These are phyloP conservation scores for Nannochloropsis gaditana DNA, from an alignment of 108 stramenopile species.

Conservation along the genomic window DNA sequence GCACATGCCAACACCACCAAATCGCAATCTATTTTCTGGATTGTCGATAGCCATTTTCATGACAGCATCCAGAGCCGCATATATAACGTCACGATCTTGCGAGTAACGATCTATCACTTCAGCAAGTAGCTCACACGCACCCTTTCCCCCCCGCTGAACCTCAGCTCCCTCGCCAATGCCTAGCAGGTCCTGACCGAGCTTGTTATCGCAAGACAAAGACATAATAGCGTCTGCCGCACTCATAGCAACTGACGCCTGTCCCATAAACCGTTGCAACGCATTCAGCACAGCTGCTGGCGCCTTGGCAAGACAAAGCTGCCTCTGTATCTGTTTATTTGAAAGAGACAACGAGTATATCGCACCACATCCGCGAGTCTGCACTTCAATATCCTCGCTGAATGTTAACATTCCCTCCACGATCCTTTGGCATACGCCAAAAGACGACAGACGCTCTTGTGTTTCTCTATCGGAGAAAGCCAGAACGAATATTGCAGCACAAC, in stretches of 20 bases:
- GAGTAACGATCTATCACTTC: background rate
- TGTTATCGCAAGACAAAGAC: slow-evolving; percentile 14
- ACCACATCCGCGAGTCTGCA: background rate
- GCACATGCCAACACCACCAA: background rate
- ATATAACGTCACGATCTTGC: slow-evolving; percentile 10
- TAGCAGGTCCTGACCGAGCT: background rate
- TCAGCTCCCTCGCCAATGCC: background rate
- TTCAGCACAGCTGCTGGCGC: background rate
- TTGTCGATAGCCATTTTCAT: background rate
- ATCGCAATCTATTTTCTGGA: background rate
- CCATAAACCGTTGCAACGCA: background rate
- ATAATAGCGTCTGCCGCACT: background rate
- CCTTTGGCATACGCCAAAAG: background rate
- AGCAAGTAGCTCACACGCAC: slow-evolving; percentile 10
- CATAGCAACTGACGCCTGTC: background rate
- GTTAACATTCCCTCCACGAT: background rate
- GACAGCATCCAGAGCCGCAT: background rate
- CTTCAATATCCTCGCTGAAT: background rate
- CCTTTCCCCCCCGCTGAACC: background rate
- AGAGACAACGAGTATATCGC: background rate
- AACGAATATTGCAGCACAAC: slow-evolving; percentile 14
- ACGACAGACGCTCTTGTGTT: slow-evolving; percentile 9
- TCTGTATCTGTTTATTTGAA: background rate
- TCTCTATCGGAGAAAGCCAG: slow-evolving; percentile 8
- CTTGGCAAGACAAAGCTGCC: background rate